Evolutionary conservation across 1,284 basidiomycete genomes (phyloP).

Genomic region (Leccinum subspadiceum): DNA sequence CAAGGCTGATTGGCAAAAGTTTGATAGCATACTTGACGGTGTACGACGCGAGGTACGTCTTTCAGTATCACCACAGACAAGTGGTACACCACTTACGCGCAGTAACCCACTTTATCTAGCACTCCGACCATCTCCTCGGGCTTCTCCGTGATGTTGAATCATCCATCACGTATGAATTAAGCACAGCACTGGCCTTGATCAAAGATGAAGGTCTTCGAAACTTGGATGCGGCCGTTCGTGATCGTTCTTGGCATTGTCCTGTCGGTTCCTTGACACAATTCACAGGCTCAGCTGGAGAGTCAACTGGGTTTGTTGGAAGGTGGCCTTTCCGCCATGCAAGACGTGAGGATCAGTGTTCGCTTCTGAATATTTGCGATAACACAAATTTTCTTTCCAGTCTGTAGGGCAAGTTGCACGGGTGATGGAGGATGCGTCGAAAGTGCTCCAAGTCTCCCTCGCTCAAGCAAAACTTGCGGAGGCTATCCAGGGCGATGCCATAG

Average conservation of each 20-base stretch:
- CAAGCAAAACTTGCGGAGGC: slow-evolving; percentile 32
- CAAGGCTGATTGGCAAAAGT: slow-evolving; percentile 22
- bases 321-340: slow-evolving; percentile 30
- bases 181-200: slow-evolving; percentile 26
- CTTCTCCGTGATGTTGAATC: slow-evolving; percentile 28
- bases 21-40: slow-evolving; percentile 24
- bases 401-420: slow-evolving; percentile 24
- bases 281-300: slow-evolving; percentile 28
- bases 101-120: slow-evolving; percentile 14
- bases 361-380: not conserved
- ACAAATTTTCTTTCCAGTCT: slow-evolving; percentile 19
- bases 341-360: slow-evolving; percentile 20
- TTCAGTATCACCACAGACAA: not conserved
- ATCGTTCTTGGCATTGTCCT: slow-evolving; percentile 2
- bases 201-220: slow-evolving; percentile 33
- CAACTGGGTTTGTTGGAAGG: slow-evolving; percentile 27
- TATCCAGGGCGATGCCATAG: slow-evolving; percentile 36
- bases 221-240: slow-evolving; percentile 21
- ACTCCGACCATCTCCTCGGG: slow-evolving; percentile 29
- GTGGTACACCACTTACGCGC: slow-evolving; percentile 4
- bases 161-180: slow-evolving; percentile 27
- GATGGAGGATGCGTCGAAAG: slow-evolving; percentile 22
- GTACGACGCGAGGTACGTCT: slow-evolving; percentile 26
- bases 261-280: slow-evolving; percentile 9
- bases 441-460: slow-evolving; percentile 29